Evolutionary conservation across 208 protist species (phyloP), one percentile per base, ranked within the genome.

Genomic region (Acanthamoeba healyi): DNA sequence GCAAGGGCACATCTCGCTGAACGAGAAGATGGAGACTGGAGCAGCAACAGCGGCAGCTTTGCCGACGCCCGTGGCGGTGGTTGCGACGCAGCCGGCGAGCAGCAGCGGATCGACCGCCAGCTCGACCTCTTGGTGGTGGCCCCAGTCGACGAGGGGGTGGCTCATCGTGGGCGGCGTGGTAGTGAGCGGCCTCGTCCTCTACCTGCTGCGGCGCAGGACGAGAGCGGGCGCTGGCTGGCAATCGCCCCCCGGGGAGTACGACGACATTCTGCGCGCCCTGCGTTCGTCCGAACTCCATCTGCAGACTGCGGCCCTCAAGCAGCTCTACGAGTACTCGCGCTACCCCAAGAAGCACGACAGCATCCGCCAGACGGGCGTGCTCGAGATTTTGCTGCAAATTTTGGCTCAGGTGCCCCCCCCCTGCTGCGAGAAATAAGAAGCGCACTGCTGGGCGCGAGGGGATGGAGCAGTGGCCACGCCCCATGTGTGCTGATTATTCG

Each of bases 381-480:
- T 86, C 26, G 42, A 86, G 77, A 86, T 86, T 58, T 36, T 86
- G 44, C 77, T 86, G 29, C 77, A 86, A 86, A 86, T 86, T 58
- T 26, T 86, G 29, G 44, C 42, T 26, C 77, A 58, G 44, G 77
- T 86, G 32, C 67, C 22, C 36, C 36, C 36, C 32, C 15, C 34
- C 14, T 46, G 22, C 2, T 19, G 14, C 10, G 24, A 12, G 9
- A 51, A 34, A 74, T 46, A 17, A 0, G 61, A 3, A 34, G n/a
- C n/a, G 6, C 49, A 54, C 49, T 15, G n/a, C n/a, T n/a, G n/a
- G n/a, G n/a, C n/a, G n/a, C n/a, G n/a, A n/a, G n/a, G n/a, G n/a
- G n/a, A n/a, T n/a, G n/a, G n/a, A n/a, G n/a, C n/a, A n/a, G n/a
- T n/a, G n/a, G n/a, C n/a, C n/a, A n/a, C n/a, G n/a, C n/a, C n/a